phyloP scores from a whole-genome alignment of 2,329 filamentous ascomycete genomes.

The Peltaster fructicola region DNA sequence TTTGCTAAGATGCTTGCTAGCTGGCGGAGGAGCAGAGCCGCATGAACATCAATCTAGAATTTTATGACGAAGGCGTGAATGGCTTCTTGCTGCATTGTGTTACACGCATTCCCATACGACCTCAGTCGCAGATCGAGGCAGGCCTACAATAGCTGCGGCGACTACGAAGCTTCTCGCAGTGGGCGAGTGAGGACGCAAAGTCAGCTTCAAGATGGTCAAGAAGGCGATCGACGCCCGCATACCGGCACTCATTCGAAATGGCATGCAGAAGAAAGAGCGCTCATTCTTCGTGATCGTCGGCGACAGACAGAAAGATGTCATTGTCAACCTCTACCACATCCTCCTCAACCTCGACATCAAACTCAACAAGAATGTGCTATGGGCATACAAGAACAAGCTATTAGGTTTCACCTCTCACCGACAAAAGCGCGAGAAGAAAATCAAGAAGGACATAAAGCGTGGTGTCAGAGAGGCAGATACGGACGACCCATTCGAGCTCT shows the following conservation, averaged over 20 bases:
- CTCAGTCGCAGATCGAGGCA: no score
- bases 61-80: no score
- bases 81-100: no score
- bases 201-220: conserved; percentile 40
- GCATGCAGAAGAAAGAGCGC: conserved; percentile 85
- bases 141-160: no score
- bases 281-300: conserved; percentile 97
- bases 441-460: conserved; percentile 94
- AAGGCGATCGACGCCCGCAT: conserved; percentile 64
- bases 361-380: conserved; percentile 88
- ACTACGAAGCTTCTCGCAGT: no score
- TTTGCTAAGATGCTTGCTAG: no score
- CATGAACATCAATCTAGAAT: no score
- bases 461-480: conserved; percentile 82
- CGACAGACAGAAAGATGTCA: conserved; percentile 86
- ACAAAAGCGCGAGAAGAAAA: conserved; percentile 95
- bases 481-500: conserved; percentile 92
- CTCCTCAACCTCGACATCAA: conserved; percentile 80
- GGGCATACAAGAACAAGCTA: conserved; percentile 98
- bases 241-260: conserved; percentile 78
- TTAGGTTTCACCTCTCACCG: conserved; percentile 89
- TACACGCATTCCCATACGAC: no score
- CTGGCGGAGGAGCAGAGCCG: no score
- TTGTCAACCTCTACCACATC: conserved; percentile 87
- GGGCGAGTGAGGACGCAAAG: no score